These are phyloP conservation scores for Russula olivacea DNA, from an alignment of 768 basidiomycete species.

Conservation along the genomic window DNA sequence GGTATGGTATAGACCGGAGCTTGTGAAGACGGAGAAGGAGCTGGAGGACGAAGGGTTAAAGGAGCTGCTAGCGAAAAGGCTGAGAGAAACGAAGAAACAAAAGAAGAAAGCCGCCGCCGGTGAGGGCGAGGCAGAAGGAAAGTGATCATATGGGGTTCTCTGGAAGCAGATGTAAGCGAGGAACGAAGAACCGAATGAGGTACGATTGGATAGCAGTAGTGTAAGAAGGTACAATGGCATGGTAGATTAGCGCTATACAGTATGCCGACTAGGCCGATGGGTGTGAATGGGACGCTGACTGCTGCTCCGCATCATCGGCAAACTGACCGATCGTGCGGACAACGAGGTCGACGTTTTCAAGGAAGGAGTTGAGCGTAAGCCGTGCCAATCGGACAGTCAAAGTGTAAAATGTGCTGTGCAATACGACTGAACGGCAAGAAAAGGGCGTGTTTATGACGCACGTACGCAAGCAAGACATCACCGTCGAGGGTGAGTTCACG, in stretches of 20 bases:
- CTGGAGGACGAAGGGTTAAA: conserved; percentile 85
- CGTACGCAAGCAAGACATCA: conserved; percentile 71
- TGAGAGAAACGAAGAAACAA: conserved; percentile 89
- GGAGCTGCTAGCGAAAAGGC: conserved; percentile 63
- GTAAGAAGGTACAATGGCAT: conserved; percentile 21
- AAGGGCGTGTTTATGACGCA: conserved; percentile 24
- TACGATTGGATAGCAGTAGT: conserved; percentile 26
- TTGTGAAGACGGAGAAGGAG: conserved; percentile 85
- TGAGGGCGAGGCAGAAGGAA: conserved; percentile 42
- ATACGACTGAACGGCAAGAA: conserved; percentile 13
- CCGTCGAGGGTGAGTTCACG: conserved; percentile 63
- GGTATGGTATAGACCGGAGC: conserved; percentile 87
- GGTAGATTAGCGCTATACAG: conserved; percentile 17
- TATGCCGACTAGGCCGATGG: conserved; percentile 13
- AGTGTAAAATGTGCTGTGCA: conserved; percentile 59
- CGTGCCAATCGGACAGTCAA: conserved; percentile 82
- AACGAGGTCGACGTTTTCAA: conserved; percentile 86
- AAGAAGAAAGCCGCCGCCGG: conserved; percentile 76
- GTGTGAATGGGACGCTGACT: conserved; percentile 9
- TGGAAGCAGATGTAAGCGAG: neutral
- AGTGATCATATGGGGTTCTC: conserved; percentile 27
- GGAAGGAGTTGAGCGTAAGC: conserved; percentile 75
- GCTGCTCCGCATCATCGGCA: conserved; percentile 53
- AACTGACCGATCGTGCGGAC: conserved; percentile 78
- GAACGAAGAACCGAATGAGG: conserved; percentile 22